Conservation (phyloP, 1,284 basidiomycete species). For the Melanopsichium pennsylvanicum region DNA sequence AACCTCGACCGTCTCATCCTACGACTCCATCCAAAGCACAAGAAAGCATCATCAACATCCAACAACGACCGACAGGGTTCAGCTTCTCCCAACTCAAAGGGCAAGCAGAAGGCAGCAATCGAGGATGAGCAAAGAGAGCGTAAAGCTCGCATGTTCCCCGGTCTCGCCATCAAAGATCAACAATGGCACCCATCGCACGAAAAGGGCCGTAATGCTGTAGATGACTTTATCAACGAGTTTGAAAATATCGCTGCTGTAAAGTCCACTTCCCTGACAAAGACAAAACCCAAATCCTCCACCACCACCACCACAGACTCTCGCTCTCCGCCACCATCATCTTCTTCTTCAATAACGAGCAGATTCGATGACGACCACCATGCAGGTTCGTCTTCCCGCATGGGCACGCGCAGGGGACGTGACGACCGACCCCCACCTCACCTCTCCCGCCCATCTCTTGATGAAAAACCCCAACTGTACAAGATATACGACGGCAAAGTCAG, state of each 20-base stretch:
- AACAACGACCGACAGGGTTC: conserved; percentile 65
- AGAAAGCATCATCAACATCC: conserved; percentile 32
- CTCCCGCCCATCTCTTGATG: conserved; percentile 68
- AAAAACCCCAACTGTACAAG: conserved; percentile 88
- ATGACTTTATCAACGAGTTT: conserved; percentile 83
- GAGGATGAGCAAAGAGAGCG: conserved; percentile 74
- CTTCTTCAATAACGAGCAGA: conserved; percentile 4
- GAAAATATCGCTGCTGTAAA: conserved; percentile 71
- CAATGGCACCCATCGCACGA: conserved; percentile 68
- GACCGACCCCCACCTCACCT: conserved; percentile 37
- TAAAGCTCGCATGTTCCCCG: conserved; percentile 86
- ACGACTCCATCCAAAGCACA: conserved; percentile 91
- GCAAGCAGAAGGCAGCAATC: conserved; percentile 67
- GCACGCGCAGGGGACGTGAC: conserved; percentile 30
- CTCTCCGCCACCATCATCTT: conserved; percentile 11
- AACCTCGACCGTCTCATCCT: conserved; percentile 93
- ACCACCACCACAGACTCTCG: neutral
- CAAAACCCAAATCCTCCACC: neutral
- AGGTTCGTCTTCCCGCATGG: conserved; percentile 14
- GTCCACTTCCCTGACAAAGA: neutral
- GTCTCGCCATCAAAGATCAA: conserved; percentile 83
- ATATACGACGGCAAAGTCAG: conserved; percentile 89
- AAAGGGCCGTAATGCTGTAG: conserved; percentile 74
- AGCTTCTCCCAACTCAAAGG: conserved; percentile 57
- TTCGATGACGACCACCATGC: conserved; percentile 6